Conservation (phyloP, 2,329 filamentous ascomycete species). For the Diaporthe sp. region DNA sequence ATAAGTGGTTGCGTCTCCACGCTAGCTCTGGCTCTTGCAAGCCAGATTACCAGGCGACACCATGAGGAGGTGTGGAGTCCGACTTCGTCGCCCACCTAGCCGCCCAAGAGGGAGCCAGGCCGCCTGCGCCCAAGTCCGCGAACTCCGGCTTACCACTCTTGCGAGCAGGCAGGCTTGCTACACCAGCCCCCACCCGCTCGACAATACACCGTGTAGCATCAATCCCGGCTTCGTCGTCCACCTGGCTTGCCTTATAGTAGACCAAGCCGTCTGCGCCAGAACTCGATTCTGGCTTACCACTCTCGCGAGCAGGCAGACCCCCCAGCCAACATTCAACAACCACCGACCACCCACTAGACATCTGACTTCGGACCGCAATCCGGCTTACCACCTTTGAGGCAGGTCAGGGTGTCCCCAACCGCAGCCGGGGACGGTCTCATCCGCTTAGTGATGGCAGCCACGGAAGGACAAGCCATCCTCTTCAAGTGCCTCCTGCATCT, state of each 20-base stretch:
- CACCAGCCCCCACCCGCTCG: neutral
- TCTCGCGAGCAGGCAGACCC: neutral
- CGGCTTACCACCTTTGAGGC: neutral
- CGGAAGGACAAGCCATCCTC: neutral
- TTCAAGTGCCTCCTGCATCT: no score
- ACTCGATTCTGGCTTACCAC: neutral
- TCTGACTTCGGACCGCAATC: neutral
- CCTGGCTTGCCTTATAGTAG: neutral
- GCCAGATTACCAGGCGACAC: conserved; percentile 2
- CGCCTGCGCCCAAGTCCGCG: neutral
- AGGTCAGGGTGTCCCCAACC: conserved; percentile 1
- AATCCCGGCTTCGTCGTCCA: neutral
- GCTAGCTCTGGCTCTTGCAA: neutral
- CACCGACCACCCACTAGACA: neutral
- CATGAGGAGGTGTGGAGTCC: neutral
- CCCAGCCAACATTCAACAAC: neutral
- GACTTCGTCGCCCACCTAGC: neutral
- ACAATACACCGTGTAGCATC: neutral
- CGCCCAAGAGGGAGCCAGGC: neutral
- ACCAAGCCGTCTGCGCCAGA: neutral
- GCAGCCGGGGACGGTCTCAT: neutral
- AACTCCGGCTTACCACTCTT: neutral
- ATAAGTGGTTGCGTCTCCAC: neutral
- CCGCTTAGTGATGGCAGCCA: neutral
- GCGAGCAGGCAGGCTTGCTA: neutral